Conservation (phyloP, 495 filamentous ascomycete species). For the Rusavskia elegans region DNA sequence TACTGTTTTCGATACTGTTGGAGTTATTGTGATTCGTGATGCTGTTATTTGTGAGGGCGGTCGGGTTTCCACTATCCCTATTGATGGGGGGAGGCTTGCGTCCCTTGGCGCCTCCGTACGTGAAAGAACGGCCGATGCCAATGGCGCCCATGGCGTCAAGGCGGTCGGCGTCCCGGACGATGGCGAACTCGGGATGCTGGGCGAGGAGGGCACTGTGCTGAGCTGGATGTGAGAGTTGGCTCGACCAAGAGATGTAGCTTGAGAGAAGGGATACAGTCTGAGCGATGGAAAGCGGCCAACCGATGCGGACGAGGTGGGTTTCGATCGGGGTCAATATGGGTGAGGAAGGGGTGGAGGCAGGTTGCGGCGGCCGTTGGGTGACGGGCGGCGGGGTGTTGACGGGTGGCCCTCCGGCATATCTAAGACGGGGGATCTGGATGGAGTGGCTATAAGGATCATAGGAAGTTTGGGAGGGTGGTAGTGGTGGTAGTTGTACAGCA, state of each 20-base stretch:
- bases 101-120: constrained; percentile 41
- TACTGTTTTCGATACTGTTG: not conserved
- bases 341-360: not conserved
- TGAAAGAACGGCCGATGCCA: constrained; percentile 50
- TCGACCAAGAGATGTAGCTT: constrained; percentile 6
- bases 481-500: not conserved
- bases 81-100: not conserved
- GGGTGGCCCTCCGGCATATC: no score
- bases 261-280: constrained; percentile 2
- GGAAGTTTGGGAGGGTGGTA: no score
- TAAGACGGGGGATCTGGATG: no score
- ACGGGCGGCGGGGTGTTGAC: no score
- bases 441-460: no score
- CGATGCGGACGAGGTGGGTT: constrained; percentile 2
- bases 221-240: not conserved
- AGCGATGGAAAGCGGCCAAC: constrained; percentile 5
- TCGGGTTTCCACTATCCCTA: not conserved
- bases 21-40: no score
- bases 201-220: not conserved
- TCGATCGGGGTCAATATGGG: not conserved
- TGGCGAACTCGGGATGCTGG: constrained; percentile 46
- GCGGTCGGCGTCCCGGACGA: constrained; percentile 66
- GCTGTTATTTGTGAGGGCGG: no score
- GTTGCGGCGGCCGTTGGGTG: not conserved
- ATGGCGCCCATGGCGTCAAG: constrained; percentile 65